Evolutionary conservation across 345 rosid genomes (phyloP).

Genomic region (Brassica juncea): DNA sequence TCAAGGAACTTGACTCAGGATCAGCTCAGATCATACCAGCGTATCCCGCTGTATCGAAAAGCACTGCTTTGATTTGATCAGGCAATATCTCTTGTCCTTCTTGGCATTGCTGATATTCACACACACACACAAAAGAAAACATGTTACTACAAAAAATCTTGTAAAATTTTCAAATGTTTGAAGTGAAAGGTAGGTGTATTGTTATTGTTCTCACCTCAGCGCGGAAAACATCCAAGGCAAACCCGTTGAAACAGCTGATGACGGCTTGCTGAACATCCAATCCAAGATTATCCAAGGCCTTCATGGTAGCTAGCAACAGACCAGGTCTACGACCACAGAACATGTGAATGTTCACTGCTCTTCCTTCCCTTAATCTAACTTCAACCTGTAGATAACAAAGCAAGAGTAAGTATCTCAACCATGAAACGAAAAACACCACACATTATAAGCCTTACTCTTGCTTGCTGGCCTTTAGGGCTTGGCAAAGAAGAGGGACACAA

Average conservation of each 20-base stretch:
- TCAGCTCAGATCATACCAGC: conserved; percentile 50
- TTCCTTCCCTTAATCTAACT: conserved; percentile 90
- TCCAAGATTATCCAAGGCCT: conserved; percentile 89
- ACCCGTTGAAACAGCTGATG: conserved; percentile 94
- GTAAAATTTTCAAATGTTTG: not conserved
- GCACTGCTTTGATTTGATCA: conserved; percentile 92
- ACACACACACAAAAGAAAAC: not conserved
- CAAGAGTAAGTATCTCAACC: not conserved
- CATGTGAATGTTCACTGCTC: conserved; percentile 98
- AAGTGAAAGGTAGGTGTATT: not conserved
- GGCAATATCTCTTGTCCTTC: conserved; percentile 83
- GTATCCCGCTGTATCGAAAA: conserved; percentile 81
- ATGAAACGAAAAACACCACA: too few species aligned
- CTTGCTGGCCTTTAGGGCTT: conserved; percentile 80
- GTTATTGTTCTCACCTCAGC: conserved; percentile 64
- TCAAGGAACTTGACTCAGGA: conserved; percentile 4
- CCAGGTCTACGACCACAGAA: conserved; percentile 93
- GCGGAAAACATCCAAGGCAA: conserved; percentile 88
- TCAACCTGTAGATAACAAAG: conserved; percentile 57
- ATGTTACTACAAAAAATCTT: conserved; percentile 2
- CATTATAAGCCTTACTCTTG: conserved; percentile 55
- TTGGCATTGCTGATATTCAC: conserved; percentile 69
- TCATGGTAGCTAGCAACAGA: conserved; percentile 84
- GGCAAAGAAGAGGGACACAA: conserved; percentile 66
- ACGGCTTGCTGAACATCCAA: conserved; percentile 96